Evolutionary conservation across 805 yeast species (phyloP).

Genomic region (Candida ficus): DNA sequence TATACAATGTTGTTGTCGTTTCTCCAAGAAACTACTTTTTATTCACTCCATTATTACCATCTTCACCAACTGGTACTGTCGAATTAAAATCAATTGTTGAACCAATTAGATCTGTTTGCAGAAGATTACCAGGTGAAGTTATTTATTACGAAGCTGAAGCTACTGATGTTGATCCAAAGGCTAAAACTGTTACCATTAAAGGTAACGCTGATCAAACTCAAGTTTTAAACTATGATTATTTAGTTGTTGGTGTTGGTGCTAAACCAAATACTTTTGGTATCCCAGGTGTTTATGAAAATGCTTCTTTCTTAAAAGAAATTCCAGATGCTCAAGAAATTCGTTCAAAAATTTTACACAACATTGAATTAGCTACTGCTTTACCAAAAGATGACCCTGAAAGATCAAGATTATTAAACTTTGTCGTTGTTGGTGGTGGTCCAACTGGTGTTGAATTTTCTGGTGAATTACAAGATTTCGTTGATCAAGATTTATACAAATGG

Average conservation of each 20-base stretch:
- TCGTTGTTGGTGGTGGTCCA: constrained; percentile 97
- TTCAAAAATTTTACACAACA: constrained; percentile 73
- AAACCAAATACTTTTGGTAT: constrained; percentile 91
- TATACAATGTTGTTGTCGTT: constrained; percentile 83
- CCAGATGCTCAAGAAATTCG: constrained; percentile 81
- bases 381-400: constrained; percentile 78
- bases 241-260: constrained; percentile 90
- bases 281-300: constrained; percentile 83
- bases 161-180: constrained; percentile 71
- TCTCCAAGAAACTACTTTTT: constrained; percentile 92
- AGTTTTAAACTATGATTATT: constrained; percentile 66
- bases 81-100: constrained; percentile 89
- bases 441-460: constrained; percentile 98
- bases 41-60: constrained; percentile 90
- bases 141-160: constrained; percentile 88
- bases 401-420: constrained; percentile 77
- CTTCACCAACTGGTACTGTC: constrained; percentile 90
- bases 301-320: constrained; percentile 84
- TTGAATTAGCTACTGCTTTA: constrained; percentile 83
- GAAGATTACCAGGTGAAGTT: constrained; percentile 72
- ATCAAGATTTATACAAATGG: constrained; percentile 83
- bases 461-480: constrained; percentile 90
- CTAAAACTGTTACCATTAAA: constrained; percentile 62
- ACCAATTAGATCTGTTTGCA: constrained; percentile 84
- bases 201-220: constrained; percentile 33